Conservation (phyloP, 139 green algal genomes). For the Chlamydomonas incerta region DNA sequence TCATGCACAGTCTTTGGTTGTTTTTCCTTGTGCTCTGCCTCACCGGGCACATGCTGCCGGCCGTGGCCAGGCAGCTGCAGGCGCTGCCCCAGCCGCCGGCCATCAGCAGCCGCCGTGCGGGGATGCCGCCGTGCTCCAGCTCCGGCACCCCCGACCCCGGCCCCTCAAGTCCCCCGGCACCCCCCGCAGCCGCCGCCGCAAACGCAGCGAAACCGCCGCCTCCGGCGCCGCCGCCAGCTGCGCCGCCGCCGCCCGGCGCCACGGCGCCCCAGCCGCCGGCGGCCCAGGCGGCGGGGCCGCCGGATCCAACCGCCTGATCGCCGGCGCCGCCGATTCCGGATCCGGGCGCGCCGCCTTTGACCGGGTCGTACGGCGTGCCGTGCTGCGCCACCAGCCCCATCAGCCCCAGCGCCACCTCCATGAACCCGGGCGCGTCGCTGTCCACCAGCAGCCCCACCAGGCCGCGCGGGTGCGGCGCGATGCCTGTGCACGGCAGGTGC, state of each 20-base stretch:
- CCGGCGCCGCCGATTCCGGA: background rate
- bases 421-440: background rate
- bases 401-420: conserved; percentile 3
- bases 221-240: background rate
- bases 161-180: background rate
- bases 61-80: conserved; percentile 18
- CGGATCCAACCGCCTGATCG: background rate
- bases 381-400: conserved; percentile 2
- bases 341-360: conserved; percentile 3
- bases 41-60: background rate
- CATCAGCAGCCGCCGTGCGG: conserved; percentile 30
- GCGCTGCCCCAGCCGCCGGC: conserved; percentile 20
- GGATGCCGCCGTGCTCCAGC: conserved; percentile 4
- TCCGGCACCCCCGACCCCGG: background rate
- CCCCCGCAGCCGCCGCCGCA: background rate
- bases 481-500: background rate
- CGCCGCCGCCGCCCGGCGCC: background rate
- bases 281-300: too few relatives aligned
- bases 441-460: conserved; percentile 18
- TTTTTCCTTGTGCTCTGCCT: too few relatives aligned
- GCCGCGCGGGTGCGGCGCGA: conserved; percentile 7
- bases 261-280: background rate
- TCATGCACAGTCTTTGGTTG: too few relatives aligned
- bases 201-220: background rate
- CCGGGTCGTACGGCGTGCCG: conserved; percentile 28